phyloP scores from a whole-genome alignment of 192 early-diverging fungal species.

The Obelidium mucronatum region DNA sequence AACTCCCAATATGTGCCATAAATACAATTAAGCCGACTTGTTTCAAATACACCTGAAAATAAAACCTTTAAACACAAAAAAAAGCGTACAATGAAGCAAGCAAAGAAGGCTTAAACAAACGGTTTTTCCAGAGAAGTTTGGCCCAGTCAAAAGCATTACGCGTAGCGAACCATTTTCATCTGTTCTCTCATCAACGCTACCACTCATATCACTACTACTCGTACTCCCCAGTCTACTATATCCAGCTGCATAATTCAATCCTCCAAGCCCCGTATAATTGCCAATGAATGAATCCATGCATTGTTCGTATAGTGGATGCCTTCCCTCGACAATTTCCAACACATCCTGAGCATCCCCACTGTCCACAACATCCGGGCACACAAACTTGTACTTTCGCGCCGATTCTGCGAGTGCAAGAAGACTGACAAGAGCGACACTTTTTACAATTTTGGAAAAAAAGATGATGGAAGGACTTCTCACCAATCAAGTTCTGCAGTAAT shows the following conservation, averaged over 20 bases:
- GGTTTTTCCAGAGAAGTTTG: conserved; percentile 82
- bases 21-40: conserved; percentile 83
- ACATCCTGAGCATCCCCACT: conserved; percentile 50
- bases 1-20: conserved; percentile 91
- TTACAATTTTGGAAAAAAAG: not conserved
- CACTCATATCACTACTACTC: not conserved
- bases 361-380: conserved; percentile 63
- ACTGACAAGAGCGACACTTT: conserved; percentile 43
- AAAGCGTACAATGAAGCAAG: not conserved
- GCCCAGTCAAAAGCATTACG: conserved; percentile 77
- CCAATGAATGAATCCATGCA: conserved; percentile 69
- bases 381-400: conserved; percentile 63
- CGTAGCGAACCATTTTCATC: conserved; percentile 26
- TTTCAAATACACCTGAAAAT: conserved; percentile 63
- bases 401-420: conserved; percentile 68
- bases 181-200: not conserved
- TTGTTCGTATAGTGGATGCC: conserved; percentile 74
- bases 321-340: conserved; percentile 67
- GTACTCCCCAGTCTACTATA: not conserved
- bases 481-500: conserved; percentile 75
- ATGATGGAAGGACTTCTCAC: conserved; percentile 41
- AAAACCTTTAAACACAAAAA: not conserved
- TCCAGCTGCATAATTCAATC: not conserved
- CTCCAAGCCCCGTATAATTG: conserved; percentile 69
- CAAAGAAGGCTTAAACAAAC: conserved; percentile 23